These are phyloP conservation scores for Colletotrichum sidae DNA, from an alignment of 2,329 filamentous ascomycete species.

Conservation along the genomic window DNA sequence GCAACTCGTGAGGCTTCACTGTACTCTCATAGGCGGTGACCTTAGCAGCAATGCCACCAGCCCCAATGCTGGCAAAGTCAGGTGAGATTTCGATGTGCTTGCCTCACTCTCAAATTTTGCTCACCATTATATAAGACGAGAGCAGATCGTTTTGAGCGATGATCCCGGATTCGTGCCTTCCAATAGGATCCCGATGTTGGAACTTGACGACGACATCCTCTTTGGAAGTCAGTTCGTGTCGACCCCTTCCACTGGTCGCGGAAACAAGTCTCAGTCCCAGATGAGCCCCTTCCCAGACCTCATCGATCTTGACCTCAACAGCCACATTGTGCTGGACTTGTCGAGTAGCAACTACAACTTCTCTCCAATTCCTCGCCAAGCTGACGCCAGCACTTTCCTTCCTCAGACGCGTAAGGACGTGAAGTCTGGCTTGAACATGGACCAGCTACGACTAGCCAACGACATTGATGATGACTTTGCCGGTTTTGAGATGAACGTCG, in stretches of 20 bases:
- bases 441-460: slow-evolving; percentile 44
- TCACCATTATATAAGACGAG: slow-evolving; percentile 73
- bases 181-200: slow-evolving; percentile 69
- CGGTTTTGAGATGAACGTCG: slow-evolving; percentile 62
- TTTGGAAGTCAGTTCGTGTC: slow-evolving; percentile 49
- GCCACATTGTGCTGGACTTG: not conserved
- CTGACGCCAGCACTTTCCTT: slow-evolving; percentile 38
- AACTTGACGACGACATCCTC: slow-evolving; percentile 53
- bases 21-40: slow-evolving; percentile 45
- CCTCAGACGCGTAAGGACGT: slow-evolving; percentile 16
- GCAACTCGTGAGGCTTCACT: slow-evolving; percentile 76
- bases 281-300: slow-evolving; percentile 52
- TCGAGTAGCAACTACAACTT: slow-evolving; percentile 43
- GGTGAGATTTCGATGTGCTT: slow-evolving; percentile 59
- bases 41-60: slow-evolving; percentile 67
- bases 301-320: slow-evolving; percentile 24
- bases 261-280: slow-evolving; percentile 51
- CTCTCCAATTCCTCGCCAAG: slow-evolving; percentile 47
- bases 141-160: slow-evolving; percentile 82
- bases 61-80: slow-evolving; percentile 75
- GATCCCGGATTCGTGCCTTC: slow-evolving; percentile 85
- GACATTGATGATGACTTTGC: slow-evolving; percentile 51
- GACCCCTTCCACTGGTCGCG: slow-evolving; percentile 42
- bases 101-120: slow-evolving; percentile 69
- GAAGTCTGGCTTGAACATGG: slow-evolving; percentile 33